Evolutionary conservation across 768 basidiomycete species (phyloP).

Genomic region (Peribolospora baueri): DNA sequence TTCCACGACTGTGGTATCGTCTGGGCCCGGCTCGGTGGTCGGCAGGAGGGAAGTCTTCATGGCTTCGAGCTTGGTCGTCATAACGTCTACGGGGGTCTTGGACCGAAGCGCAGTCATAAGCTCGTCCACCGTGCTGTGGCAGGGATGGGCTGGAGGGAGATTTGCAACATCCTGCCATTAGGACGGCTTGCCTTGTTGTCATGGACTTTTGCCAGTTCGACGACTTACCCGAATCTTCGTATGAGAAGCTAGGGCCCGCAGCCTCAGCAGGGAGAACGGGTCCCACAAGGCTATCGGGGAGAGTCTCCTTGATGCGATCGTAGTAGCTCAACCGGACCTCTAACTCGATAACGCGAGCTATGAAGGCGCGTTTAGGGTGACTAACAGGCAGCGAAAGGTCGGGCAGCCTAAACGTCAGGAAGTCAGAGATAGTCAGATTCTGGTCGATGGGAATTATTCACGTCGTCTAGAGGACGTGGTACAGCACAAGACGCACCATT

Average conservation of each 20-base stretch:
- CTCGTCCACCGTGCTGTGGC: too few relatives aligned
- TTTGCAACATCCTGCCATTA: too few relatives aligned
- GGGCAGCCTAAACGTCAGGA: slow-evolving; percentile 36
- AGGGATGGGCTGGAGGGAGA: too few relatives aligned
- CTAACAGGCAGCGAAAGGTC: slow-evolving; percentile 47
- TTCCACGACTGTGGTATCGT: background rate
- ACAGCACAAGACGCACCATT: slow-evolving; percentile 40
- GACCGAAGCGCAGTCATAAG: too few relatives aligned
- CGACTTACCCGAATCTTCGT: slow-evolving; percentile 47
- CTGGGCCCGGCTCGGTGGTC: slow-evolving; percentile 1
- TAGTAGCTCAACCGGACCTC: slow-evolving; percentile 81
- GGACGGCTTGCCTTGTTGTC: slow-evolving; percentile 15
- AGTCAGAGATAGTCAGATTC: background rate
- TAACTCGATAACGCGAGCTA: slow-evolving; percentile 61
- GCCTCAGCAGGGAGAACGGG: slow-evolving; percentile 43
- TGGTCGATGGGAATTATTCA: background rate
- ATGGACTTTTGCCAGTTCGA: slow-evolving; percentile 10
- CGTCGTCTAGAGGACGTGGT: background rate
- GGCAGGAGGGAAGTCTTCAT: background rate
- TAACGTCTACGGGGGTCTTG: too few relatives aligned
- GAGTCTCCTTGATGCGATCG: slow-evolving; percentile 67
- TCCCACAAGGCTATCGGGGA: slow-evolving; percentile 63
- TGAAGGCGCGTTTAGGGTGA: slow-evolving; percentile 71
- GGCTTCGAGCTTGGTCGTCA: too few relatives aligned
- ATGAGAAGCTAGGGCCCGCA: slow-evolving; percentile 57